Base-by-base conservation (phyloP, 2,329 filamentous ascomycete genomes). In the Hypoxylon rubiginosum region DNA sequence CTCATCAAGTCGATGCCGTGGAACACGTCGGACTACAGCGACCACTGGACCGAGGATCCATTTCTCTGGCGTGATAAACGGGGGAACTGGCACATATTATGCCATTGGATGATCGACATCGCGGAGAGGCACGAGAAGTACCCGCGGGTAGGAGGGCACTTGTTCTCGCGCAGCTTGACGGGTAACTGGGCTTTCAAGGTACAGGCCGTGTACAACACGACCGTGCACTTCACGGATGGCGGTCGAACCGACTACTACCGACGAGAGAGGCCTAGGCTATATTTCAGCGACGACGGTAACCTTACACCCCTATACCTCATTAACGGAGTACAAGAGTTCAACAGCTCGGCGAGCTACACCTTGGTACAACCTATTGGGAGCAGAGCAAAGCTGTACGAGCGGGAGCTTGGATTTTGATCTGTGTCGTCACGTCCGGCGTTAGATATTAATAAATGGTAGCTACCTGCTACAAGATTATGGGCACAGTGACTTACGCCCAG, bases 221-320 rank as follows among this genome's bases (percentile, higher is more conserved):
- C 72, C 8, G 72, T 75, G 6, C 48, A 72, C 10, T 82, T 81
- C 54, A 79, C 78, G 0, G 83, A 85, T 66, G 83, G 83, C 0
- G 74, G 74, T 0, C 72, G 64, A 24, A 74, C 77, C 46, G 74
- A 78, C 3, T 82, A 80, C 36, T 81, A 81, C 54, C 76, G 84
- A 1, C 72, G 83, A 11, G 83, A 85, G 67, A 73, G 84, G 1
- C 82, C 83, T 0, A 83, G 85, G 75, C 51, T 86, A 4, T 83
- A 81, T 55, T 84, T 85, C 17, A 84, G 82, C 60, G 73, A 79
- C 1, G 83, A 85, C 62, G 80, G 80, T 0, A 60, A 78, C n/a
- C 76, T 83, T 76, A 82, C 77, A 13, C 83, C 83, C 2, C 64
- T 86, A 45, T 83, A 83, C 57, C 53, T 85, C 63, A 74, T 80